phyloP scores from a whole-genome alignment of 148 eudicot species.

The Cornus kousa region DNA sequence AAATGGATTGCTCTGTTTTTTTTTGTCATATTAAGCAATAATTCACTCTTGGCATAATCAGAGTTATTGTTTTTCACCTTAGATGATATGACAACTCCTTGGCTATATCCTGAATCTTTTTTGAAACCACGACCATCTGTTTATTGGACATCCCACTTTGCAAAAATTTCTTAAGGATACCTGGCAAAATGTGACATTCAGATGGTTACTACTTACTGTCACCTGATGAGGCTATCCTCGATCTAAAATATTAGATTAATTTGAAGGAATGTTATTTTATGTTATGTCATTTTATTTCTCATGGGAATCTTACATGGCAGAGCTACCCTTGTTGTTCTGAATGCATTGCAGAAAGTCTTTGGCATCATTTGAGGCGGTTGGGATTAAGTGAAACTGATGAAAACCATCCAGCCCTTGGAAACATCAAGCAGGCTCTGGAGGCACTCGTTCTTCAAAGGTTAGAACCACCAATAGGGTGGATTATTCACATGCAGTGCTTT shows the following conservation, averaged over 20 bases:
- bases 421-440: constrained; percentile 69
- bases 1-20: constrained; percentile 2
- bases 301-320: background rate
- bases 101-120: background rate
- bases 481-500: background rate
- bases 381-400: constrained; percentile 80
- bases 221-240: background rate
- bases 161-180: background rate
- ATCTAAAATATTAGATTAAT: background rate
- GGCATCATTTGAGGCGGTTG: constrained; percentile 87
- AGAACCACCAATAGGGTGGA: constrained; percentile 10
- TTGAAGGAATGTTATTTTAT: background rate
- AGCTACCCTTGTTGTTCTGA: background rate
- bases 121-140: background rate
- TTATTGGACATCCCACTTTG: background rate
- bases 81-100: background rate
- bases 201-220: background rate
- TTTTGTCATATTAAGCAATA: background rate
- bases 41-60: background rate
- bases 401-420: constrained; percentile 65
- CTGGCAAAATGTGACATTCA: background rate
- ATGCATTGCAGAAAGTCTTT: constrained; percentile 58
- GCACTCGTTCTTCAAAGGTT: constrained; percentile 89
- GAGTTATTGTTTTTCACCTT: background rate
- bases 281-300: background rate